Percentiles rank a stretch among this genome's conserved stretches.
phyloP scores from a whole-genome alignment of 1,284 basidiomycete species.

The Lentinula novae-zelandiae region DNA sequence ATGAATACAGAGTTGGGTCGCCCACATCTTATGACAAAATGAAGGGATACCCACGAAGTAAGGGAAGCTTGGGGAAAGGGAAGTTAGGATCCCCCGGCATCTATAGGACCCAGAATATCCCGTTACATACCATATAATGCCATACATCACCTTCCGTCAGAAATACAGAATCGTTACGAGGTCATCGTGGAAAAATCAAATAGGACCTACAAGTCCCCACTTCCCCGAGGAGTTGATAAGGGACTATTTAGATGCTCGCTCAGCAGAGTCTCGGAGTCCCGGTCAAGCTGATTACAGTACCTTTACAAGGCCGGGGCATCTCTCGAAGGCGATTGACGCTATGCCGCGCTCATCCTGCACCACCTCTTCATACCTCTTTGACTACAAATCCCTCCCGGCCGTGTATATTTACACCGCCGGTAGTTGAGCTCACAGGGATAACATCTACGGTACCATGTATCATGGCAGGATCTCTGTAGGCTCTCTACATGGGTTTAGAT shows the following conservation, averaged over 20 bases:
- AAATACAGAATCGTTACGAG: background rate
- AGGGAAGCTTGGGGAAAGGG: background rate
- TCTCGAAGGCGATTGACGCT: background rate
- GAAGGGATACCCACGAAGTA: background rate
- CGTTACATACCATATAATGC: background rate
- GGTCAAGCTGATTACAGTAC: background rate
- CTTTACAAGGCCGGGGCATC: background rate
- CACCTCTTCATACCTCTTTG: too few species aligned
- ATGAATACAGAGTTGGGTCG: background rate
- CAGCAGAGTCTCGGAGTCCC: background rate
- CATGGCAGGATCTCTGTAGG: background rate
- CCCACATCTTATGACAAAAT: background rate
- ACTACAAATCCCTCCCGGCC: background rate
- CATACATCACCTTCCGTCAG: background rate
- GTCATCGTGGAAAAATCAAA: background rate
- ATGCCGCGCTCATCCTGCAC: background rate
- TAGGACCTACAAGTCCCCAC: background rate
- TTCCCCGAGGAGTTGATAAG: background rate
- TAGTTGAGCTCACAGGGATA: background rate
- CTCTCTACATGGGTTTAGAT: background rate
- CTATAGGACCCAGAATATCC: background rate
- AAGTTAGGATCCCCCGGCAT: background rate
- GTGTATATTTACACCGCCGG: background rate
- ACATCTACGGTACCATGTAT: too few species aligned
- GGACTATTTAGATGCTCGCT: background rate